These are phyloP conservation scores for Cercospora brassicicola DNA, from an alignment of 2,329 filamentous ascomycete species.

Conservation along the genomic window DNA sequence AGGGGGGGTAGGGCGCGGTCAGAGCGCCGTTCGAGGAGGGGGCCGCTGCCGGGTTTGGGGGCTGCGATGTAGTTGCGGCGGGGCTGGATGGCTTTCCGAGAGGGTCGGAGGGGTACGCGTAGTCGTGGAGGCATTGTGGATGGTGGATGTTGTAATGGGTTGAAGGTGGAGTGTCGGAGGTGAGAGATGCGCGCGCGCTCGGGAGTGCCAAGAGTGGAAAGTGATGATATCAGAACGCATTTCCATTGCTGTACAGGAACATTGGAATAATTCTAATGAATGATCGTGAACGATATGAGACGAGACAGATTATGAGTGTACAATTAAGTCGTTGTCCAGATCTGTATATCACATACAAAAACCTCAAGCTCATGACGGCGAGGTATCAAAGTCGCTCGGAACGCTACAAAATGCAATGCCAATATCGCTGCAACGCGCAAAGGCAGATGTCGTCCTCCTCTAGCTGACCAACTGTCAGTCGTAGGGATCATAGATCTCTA, in stretches of 20 bases:
- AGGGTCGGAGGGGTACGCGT: conserved; percentile 19
- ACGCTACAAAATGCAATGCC: conserved; percentile 5
- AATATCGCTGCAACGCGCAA: not conserved
- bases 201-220: conserved; percentile 4
- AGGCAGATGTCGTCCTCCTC: not conserved
- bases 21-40: conserved; percentile 53
- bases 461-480: conserved; percentile 3
- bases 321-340: not conserved
- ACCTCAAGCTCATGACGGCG: conserved; percentile 14
- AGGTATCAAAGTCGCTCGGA: conserved; percentile 15
- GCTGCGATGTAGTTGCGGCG: conserved; percentile 52
- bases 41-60: conserved; percentile 52
- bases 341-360: conserved; percentile 4
- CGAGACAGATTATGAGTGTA: not conserved
- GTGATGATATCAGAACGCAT: conserved; percentile 2
- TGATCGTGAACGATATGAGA: not conserved
- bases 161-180: not conserved
- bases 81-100: conserved; percentile 12
- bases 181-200: not conserved
- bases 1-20: conserved; percentile 55
- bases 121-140: conserved; percentile 32
- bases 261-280: not conserved
- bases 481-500: conserved; percentile 3
- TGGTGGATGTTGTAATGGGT: conserved; percentile 10
- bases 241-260: not conserved